Evolutionary conservation across 2,329 filamentous ascomycete genomes (phyloP), one percentile per base, ranked within the genome.

Genomic region (Aspergillus sp.): DNA sequence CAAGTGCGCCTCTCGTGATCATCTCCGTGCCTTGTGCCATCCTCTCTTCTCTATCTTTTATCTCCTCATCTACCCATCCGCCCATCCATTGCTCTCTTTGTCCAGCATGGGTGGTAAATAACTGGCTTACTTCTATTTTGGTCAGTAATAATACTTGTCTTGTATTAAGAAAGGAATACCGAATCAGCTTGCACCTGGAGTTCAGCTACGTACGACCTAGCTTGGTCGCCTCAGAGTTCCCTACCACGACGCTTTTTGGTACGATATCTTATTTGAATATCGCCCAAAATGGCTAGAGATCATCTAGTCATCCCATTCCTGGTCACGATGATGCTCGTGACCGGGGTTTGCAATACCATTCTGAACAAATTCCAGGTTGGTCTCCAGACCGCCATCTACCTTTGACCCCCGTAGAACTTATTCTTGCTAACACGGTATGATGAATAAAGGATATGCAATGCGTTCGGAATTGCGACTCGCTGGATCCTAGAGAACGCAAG

Each of bases 311-410:
- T 97, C 51, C 90, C 90, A 33, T 80, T 96, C 63, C 78, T 97
- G 54, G 89, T 97, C 69, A 85, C 79, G 60, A 94, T 96, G 88
- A 97, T 97, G 91, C 78, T 97, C 64, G 73, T 95, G 65, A 96
- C 91, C 20, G 91, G 91, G 53, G 90, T 95, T 53, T 95, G 90
- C 78, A 98, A 98, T 69, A 98, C 93, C 1, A 81, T 98, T 52
- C 78, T 98, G 62, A 96, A 91, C 59, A 98, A 98, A 67, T 96
- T 90, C 64, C 91, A 97, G 75, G 90, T 90, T 70, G 52, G 74
- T 65, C 30, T 19, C 27, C 15, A 44, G 43, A 33, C 30, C 9
- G 30, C 43, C 30, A n/a, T 35, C 7, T 19, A 17, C 17, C 19
- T 17, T 35, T 10, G 5, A 5, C 5, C 20, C 15, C 25, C 12